Conservation (phyloP, 495 filamentous ascomycete genomes). For the Penicillium chermesinum region DNA sequence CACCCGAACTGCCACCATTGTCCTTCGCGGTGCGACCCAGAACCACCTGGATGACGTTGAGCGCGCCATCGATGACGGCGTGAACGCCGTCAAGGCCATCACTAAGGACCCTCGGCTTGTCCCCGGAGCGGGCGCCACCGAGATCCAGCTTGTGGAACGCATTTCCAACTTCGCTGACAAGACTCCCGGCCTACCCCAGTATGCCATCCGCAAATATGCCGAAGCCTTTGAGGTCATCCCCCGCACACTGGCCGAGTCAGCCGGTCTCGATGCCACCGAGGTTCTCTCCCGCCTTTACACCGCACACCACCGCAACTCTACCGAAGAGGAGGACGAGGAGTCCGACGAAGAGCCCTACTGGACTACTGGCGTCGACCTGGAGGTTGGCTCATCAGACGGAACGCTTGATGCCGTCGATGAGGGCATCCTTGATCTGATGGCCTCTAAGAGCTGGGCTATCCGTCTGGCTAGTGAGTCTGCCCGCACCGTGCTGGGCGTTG, state of each 20-base stretch:
- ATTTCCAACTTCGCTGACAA: conserved; percentile 83
- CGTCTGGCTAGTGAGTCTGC: conserved; percentile 93
- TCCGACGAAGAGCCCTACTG: conserved; percentile 63
- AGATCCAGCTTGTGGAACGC: conserved; percentile 90
- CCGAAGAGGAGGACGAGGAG: conserved; percentile 33
- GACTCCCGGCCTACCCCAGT: conserved; percentile 87
- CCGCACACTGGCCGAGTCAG: conserved; percentile 86
- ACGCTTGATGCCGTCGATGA: conserved; percentile 83
- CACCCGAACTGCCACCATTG: conserved; percentile 89
- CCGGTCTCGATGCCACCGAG: conserved; percentile 93
- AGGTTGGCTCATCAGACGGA: conserved; percentile 74
- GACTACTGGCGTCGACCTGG: conserved; percentile 90
- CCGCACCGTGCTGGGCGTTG: conserved; percentile 89
- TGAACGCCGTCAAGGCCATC: conserved; percentile 98
- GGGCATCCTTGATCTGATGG: conserved; percentile 87
- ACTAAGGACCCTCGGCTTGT: conserved; percentile 88
- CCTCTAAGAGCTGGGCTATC: conserved; percentile 92
- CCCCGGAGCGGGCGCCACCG: conserved; percentile 91
- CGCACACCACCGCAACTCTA: conserved; percentile 64
- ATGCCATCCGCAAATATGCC: conserved; percentile 94
- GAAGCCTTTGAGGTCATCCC: conserved; percentile 98
- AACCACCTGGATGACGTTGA: conserved; percentile 98
- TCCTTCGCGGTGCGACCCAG: conserved; percentile 92
- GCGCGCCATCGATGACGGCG: conserved; percentile 95
- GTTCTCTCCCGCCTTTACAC: conserved; percentile 87